phyloP scores from a whole-genome alignment of 305 asterid species.

The Withania somnifera region DNA sequence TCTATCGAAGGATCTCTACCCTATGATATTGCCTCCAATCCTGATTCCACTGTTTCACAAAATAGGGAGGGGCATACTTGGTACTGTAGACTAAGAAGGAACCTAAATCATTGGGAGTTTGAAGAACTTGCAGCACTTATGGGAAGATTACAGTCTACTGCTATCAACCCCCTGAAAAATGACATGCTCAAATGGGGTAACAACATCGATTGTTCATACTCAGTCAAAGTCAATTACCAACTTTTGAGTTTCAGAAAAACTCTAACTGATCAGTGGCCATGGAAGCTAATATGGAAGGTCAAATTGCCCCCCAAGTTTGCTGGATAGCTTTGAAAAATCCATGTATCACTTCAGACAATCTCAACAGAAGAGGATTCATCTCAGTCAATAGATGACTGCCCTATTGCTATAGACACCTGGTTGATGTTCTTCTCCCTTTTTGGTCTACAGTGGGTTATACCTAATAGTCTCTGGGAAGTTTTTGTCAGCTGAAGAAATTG shows the following conservation, averaged over 20 bases:
- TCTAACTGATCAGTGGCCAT: neutral
- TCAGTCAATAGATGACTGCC: neutral
- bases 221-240: neutral
- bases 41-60: neutral
- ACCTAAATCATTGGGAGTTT: neutral
- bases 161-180: neutral
- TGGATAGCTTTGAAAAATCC: too few relatives aligned
- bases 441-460: too few relatives aligned
- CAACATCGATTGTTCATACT: neutral
- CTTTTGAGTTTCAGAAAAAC: neutral
- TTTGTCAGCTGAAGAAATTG: neutral
- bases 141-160: neutral
- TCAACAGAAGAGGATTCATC: too few relatives aligned
- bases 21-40: neutral
- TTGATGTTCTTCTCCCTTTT: too few relatives aligned
- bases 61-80: neutral
- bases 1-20: neutral
- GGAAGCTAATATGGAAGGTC: neutral
- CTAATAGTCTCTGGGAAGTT: neutral
- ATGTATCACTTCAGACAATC: too few relatives aligned
- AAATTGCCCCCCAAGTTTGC: too few relatives aligned
- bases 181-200: neutral
- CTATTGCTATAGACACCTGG: too few relatives aligned
- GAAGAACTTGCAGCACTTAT: neutral
- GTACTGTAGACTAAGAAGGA: neutral